These are phyloP conservation scores for Volvox carteri DNA, from an alignment of 163 green algal genomes.

Conservation along the genomic window DNA sequence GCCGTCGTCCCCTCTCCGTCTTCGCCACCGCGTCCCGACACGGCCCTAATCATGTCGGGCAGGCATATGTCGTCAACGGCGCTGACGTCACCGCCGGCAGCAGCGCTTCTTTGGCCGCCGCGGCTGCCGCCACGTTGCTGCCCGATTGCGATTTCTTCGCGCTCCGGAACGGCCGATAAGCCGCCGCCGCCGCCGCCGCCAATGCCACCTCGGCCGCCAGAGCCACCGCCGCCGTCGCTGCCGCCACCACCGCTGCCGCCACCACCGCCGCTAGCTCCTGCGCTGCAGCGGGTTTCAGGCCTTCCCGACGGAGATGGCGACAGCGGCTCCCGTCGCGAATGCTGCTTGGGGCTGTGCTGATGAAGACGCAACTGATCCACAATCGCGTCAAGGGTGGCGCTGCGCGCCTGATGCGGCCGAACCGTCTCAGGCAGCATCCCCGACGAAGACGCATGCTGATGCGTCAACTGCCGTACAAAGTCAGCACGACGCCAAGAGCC, in stretches of 20 bases:
- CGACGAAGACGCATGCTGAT: neutral
- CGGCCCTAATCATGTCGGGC: too few relatives aligned
- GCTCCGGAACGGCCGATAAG: slow-evolving; percentile 12
- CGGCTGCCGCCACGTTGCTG: neutral
- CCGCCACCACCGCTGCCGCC: neutral
- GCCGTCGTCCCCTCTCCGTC: neutral
- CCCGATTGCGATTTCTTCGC: neutral
- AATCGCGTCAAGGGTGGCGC: neutral
- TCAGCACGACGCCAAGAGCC: neutral
- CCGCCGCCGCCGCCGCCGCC: slow-evolving; percentile 7
- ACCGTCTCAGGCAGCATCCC: neutral
- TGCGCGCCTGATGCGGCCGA: neutral
- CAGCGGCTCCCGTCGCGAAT: neutral
- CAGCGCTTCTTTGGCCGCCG: too few relatives aligned
- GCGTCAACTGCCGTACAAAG: neutral
- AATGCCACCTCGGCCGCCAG: neutral
- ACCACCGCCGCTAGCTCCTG: neutral
- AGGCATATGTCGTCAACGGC: too few relatives aligned
- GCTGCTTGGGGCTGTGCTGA: neutral
- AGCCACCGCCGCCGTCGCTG: neutral
- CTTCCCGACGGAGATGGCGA: neutral
- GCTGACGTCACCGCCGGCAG: too few relatives aligned
- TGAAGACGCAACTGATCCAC: neutral
- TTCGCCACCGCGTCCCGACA: neutral
- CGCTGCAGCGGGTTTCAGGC: neutral